Percentiles rank a stretch among this genome's conserved stretches.
Conservation (phyloP, 2,329 filamentous ascomycete species). For the Elsinoe perseae region DNA sequence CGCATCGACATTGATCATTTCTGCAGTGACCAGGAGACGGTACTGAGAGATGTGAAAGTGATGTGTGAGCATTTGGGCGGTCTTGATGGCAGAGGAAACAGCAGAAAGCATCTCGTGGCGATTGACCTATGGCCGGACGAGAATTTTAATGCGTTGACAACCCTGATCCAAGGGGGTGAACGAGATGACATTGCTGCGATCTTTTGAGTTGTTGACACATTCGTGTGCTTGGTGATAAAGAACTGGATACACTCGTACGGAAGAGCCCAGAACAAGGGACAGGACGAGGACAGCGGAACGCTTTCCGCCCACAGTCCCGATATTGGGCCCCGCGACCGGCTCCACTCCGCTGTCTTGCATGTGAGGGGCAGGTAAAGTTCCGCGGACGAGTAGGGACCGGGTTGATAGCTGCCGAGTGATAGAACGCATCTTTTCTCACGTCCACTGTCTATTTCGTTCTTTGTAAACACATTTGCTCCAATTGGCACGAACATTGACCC, state of each 20-base stretch:
- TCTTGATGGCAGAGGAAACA: background rate
- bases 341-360: background rate
- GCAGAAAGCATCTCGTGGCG: background rate
- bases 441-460: background rate
- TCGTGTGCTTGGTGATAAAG: too few species aligned
- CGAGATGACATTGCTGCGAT: too few species aligned
- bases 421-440: background rate
- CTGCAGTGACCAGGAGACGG: background rate
- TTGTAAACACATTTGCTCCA: too few species aligned
- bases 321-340: background rate
- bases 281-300: background rate
- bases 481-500: too few species aligned
- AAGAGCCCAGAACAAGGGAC: too few species aligned
- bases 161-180: too few species aligned
- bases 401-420: constrained; percentile 5
- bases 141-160: background rate
- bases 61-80: background rate
- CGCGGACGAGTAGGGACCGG: background rate
- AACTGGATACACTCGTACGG: too few species aligned
- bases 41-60: background rate
- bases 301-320: constrained; percentile 1
- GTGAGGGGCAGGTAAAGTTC: background rate
- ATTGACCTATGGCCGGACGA: background rate
- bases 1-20: background rate
- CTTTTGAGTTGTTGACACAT: too few species aligned